Base-by-base conservation (phyloP, 2,329 filamentous ascomycete species). In the Talaromyces sp. region DNA sequence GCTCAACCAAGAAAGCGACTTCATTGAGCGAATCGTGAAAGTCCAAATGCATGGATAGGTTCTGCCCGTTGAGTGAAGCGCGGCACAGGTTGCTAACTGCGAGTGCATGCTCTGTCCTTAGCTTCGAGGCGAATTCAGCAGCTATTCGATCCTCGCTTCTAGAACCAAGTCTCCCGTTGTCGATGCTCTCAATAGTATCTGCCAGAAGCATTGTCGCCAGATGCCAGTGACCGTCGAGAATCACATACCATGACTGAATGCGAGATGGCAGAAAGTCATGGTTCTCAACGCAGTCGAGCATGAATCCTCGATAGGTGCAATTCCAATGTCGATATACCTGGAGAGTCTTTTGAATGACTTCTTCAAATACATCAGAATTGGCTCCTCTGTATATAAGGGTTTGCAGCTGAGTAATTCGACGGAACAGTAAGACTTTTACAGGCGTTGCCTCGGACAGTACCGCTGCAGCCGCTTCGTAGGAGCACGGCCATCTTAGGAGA, bases 171-270 rank as follows among this genome's bases (percentile, higher is more conserved):
- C 69, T 59, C 11, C 7, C 73, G 69, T 77, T 73, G 58, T 86
- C 84, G 23, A 85, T 78, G 28, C 77, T 70, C 54, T 83, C 80
- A 12, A 87, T 73, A 3, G 82, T 69, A 62, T 87, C 84, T 37
- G 83, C 82, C 4, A 86, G 72, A 25, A 86, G 74, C 46, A 87
- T 77, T 0, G 79, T 78, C 2, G 80, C 84, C 2, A 86, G 79
- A 65, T 86, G 82, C 81, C 84, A 87, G 66, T 86, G 85, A 0
- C 81, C 82, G 0, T 80, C 75, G 25, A 87, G 78, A 59, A 84
- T 82, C 14, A 85, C 78, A 64, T 85, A 86, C 84, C 84, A 87
- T 46, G 83, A 84, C 67, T 84, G 83, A 4, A 86, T 79, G 14
- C 81, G 81, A 11, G 80, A 68, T 1, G 83, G 82, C 0, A 86